Evolutionary conservation across 305 asterid genomes (phyloP).

Genomic region (Striga hermonthica): DNA sequence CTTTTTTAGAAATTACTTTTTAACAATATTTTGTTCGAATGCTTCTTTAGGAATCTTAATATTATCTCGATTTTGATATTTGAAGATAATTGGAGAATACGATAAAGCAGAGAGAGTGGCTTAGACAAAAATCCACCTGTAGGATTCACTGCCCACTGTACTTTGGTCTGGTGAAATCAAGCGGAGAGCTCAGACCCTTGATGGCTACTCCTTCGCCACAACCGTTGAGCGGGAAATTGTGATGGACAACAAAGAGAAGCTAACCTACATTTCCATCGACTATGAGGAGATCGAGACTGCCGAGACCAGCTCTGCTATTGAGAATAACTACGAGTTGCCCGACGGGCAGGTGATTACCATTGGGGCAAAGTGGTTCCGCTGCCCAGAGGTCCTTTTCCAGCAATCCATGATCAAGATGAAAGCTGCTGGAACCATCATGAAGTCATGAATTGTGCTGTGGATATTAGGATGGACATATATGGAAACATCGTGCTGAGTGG

Average conservation of each 20-base stretch:
- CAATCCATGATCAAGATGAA: constrained; percentile 66
- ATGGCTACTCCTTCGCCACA: constrained; percentile 53
- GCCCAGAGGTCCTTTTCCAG: constrained; percentile 69
- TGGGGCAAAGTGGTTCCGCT: constrained; percentile 48
- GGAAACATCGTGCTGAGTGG: constrained; percentile 74
- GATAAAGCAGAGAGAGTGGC: too few species aligned
- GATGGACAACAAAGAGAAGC: constrained; percentile 49
- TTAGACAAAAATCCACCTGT: too few species aligned
- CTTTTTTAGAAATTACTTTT: too few species aligned
- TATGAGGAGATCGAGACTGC: constrained; percentile 50
- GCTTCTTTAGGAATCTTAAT: too few species aligned
- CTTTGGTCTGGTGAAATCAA: too few species aligned
- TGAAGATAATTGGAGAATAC: too few species aligned
- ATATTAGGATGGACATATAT: constrained; percentile 74
- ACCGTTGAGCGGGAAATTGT: constrained; percentile 58
- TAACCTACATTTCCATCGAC: constrained; percentile 51
- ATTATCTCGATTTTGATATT: too few species aligned
- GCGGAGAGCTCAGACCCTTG: too few species aligned
- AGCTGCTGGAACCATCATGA: constrained; percentile 70
- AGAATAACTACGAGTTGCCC: constrained; percentile 51
- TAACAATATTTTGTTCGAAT: too few species aligned
- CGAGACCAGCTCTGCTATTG: constrained; percentile 47
- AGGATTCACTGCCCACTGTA: too few species aligned
- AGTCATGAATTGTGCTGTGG: constrained; percentile 78
- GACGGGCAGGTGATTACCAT: constrained; percentile 54